Base-by-base conservation (phyloP, 768 basidiomycete species). In the Lactarius akahatsu region DNA sequence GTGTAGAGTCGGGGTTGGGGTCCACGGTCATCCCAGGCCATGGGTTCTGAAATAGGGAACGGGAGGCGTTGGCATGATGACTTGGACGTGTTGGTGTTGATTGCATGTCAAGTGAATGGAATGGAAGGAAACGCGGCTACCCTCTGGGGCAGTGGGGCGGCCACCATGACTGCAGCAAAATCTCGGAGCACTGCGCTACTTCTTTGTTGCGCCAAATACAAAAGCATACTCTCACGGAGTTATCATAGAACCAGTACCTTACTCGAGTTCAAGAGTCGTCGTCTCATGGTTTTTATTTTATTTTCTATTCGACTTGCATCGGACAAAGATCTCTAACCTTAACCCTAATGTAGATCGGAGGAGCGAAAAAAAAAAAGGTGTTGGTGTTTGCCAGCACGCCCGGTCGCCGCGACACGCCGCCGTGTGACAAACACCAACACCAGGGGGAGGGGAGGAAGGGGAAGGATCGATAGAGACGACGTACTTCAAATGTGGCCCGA, bases 321-420 rank as follows among this genome's bases (percentile, higher is more conserved):
- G n/a, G n/a, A n/a, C n/a, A n/a, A n/a, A 60, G 52, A 56, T 54
- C 38, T 62, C 18, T 67, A 67, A 67, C 66, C 66, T 16, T 67
- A 67, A 67, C 61, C 66, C 66, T 67, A 62, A 34, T 59, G 40
- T 45, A 10, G 20, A 9, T 11, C 43, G 23, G 16, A 63, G 10
- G 28, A 6, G 1, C 38, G 18, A 16, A n/a, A 55, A 57, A 50
- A n/a, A 61, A 66, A 54, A 28, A 16, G 52, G 50, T 36, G 60
- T 47, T 30, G 61, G 13, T 26, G 36, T 9, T 23, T 34, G 18
- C 11, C 28, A 15, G 1, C 28, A 61, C 45, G 15, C 15, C 38
- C 65, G 26, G 13, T 7, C 59, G 59, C 55, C 55, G 65, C 60
- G 45, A 41, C 59, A 8, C 55, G 60, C 36, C 59, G 43, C 18